phyloP scores from a whole-genome alignment of 495 filamentous ascomycete species.

The Entonaema liquescens region DNA sequence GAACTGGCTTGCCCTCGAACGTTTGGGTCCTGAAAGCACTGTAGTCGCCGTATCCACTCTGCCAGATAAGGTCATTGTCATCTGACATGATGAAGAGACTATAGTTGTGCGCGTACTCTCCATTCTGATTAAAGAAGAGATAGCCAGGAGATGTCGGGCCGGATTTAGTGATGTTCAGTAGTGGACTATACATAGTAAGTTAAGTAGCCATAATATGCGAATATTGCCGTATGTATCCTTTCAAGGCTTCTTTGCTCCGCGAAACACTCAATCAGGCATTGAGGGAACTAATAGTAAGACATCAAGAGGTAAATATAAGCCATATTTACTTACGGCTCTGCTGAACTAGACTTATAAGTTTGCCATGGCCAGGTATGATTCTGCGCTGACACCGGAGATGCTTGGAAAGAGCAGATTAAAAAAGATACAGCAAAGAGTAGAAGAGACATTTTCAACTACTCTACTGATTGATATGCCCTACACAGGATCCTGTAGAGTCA shows the following conservation, averaged over 20 bases:
- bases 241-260: background rate
- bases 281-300: background rate
- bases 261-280: background rate
- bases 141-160: conserved; percentile 31
- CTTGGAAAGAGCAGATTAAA: conserved; percentile 6
- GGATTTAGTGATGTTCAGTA: conserved; percentile 23
- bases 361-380: conserved; percentile 34
- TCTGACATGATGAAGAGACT: conserved; percentile 37
- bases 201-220: background rate
- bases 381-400: conserved; percentile 10
- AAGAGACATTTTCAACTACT: conserved; percentile 8
- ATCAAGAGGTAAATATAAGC: background rate
- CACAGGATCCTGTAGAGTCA: background rate
- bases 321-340: conserved; percentile 23
- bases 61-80: conserved; percentile 36
- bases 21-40: conserved; percentile 45
- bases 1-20: conserved; percentile 50
- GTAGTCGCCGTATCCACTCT: conserved; percentile 23
- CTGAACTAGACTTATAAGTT: conserved; percentile 25
- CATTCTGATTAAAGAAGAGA: conserved; percentile 37
- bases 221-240: background rate
- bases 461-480: background rate
- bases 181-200: background rate
- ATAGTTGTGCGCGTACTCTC: conserved; percentile 26
- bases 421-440: background rate